phyloP scores from a whole-genome alignment of 495 filamentous ascomycete genomes.

The Xylaria venustula region DNA sequence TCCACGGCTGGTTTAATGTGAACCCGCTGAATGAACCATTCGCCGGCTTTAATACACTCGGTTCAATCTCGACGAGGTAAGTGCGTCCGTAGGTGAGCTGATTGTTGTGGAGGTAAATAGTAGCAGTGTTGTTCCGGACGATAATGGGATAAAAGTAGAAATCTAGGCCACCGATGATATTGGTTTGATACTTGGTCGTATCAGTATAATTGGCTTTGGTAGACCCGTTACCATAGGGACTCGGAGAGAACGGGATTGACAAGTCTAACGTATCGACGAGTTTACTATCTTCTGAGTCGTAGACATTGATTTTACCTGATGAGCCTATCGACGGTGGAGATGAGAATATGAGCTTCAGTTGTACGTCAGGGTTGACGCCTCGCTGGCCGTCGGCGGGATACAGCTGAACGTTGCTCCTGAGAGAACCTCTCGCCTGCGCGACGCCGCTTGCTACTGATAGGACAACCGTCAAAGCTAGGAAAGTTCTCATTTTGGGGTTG shows the following conservation, averaged over 20 bases:
- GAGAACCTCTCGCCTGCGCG: background rate
- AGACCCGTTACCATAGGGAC: conserved; percentile 19
- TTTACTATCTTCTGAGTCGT: conserved; percentile 5
- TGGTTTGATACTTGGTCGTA: conserved; percentile 20
- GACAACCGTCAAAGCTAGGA: background rate
- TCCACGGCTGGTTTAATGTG: conserved; percentile 9
- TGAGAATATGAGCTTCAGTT: conserved; percentile 14
- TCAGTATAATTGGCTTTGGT: conserved; percentile 21
- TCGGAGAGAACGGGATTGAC: conserved; percentile 19
- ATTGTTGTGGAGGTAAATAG: conserved; percentile 20
- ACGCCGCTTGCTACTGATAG: background rate
- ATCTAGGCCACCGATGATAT: conserved; percentile 20
- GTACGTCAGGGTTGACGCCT: conserved; percentile 14
- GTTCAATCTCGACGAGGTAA: conserved; percentile 16
- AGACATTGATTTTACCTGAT: conserved; percentile 12
- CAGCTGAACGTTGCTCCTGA: background rate
- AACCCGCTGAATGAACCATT: conserved; percentile 15
- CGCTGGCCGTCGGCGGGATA: conserved; percentile 12
- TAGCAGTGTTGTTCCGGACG: conserved; percentile 13
- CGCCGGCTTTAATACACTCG: conserved; percentile 3
- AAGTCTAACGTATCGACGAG: conserved; percentile 15
- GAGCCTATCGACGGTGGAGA: conserved; percentile 14
- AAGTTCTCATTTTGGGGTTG: background rate
- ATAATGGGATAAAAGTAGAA: conserved; percentile 23
- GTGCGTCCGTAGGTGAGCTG: conserved; percentile 14